A percentile compares a stretch with the other conserved stretches of the same genome.
These are phyloP conservation scores for Ceratocystis colombiana DNA, from an alignment of 2,329 filamentous ascomycete species.

Conservation along the genomic window DNA sequence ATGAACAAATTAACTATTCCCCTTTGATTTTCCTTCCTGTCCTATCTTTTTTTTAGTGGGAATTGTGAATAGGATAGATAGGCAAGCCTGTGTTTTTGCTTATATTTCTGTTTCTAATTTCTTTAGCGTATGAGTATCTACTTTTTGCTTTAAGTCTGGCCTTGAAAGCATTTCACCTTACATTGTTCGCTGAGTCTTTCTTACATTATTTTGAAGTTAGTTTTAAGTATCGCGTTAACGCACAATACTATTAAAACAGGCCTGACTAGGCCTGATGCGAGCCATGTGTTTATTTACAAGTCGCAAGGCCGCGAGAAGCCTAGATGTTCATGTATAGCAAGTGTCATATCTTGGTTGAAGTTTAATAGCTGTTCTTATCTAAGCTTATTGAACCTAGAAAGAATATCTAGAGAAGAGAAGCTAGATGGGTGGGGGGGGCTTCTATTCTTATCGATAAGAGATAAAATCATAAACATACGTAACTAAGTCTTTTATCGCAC, in stretches of 20 bases:
- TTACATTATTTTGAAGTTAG: neutral
- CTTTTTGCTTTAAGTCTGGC: neutral
- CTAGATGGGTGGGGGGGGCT: slow-evolving; percentile 12
- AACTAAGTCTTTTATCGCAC: neutral
- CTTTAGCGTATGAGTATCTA: neutral
- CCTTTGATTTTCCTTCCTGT: neutral
- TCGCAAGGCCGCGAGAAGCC: too few species aligned
- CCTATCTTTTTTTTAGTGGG: neutral
- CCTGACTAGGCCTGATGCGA: too few species aligned
- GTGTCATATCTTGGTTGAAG: too few species aligned
- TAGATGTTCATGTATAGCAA: too few species aligned
- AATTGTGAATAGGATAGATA: neutral
- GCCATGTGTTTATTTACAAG: too few species aligned
- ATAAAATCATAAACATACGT: neutral
- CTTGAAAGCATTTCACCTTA: neutral
- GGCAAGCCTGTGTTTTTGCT: neutral
- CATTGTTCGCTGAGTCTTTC: neutral
- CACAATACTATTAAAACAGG: neutral
- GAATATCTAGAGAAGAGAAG: too few species aligned
- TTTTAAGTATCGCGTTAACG: neutral
- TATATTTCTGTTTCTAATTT: neutral
- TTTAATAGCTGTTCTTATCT: too few species aligned
- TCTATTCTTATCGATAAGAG: slow-evolving; percentile 19
- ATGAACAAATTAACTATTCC: neutral
- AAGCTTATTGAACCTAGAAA: too few species aligned